Percentiles rank a stretch among this genome's conserved stretches.
Evolutionary conservation across 768 basidiomycete species (phyloP).

Genomic region (Neoboletus magnificus): DNA sequence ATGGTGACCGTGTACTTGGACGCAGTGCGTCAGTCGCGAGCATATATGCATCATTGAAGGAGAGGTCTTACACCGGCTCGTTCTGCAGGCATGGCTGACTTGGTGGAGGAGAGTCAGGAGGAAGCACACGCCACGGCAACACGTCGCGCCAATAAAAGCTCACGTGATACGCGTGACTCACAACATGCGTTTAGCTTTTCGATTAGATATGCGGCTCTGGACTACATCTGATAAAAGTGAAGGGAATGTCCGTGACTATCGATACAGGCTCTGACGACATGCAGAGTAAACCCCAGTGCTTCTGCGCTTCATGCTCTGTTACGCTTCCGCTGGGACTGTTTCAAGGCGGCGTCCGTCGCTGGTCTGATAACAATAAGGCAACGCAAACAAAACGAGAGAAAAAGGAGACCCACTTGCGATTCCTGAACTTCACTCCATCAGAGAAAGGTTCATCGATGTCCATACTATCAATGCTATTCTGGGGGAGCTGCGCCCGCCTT

Average conservation of each 20-base stretch:
- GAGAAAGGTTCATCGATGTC: slow-evolving; percentile 61
- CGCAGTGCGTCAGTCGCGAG: slow-evolving; percentile 7
- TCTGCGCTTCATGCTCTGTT: slow-evolving; percentile 44
- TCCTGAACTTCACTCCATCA: slow-evolving; percentile 48
- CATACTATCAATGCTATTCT: slow-evolving; percentile 44
- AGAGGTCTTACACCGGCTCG: slow-evolving; percentile 63
- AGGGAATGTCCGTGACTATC: neutral
- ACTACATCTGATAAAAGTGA: neutral
- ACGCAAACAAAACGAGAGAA: neutral
- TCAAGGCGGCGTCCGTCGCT: slow-evolving; percentile 39
- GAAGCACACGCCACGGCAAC: slow-evolving; percentile 10
- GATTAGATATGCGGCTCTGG: neutral
- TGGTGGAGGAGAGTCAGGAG: slow-evolving; percentile 25
- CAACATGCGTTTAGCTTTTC: neutral
- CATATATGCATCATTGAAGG: neutral
- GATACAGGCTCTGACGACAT: slow-evolving; percentile 7
- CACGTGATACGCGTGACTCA: slow-evolving; percentile 31
- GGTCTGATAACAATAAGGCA: slow-evolving; percentile 14
- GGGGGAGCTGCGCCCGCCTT: slow-evolving; percentile 19
- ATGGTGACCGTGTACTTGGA: slow-evolving; percentile 78
- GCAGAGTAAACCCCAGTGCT: neutral
- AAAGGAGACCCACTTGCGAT: slow-evolving; percentile 52
- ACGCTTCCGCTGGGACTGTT: slow-evolving; percentile 55
- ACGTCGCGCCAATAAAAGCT: slow-evolving; percentile 25
- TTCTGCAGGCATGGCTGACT: slow-evolving; percentile 62